Evolutionary conservation across 2,329 filamentous ascomycete species (phyloP).

Genomic region (Botryotinia convoluta): DNA sequence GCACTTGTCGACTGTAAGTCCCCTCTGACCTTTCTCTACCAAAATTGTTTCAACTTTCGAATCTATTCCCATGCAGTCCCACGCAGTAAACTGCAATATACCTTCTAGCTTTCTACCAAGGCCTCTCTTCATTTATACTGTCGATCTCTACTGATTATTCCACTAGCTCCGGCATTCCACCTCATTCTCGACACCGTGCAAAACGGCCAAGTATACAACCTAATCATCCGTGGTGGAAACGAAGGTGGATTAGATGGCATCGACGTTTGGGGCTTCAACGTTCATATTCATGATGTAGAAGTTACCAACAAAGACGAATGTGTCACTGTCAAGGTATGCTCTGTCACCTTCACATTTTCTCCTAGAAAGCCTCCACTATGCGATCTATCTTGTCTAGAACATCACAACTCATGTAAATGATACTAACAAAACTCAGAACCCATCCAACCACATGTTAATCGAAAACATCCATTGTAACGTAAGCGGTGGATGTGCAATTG

Average conservation of each 20-base stretch:
- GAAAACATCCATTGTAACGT: slow-evolving; percentile 62
- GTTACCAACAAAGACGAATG: slow-evolving; percentile 63
- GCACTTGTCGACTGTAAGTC: slow-evolving; percentile 27
- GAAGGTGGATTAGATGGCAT: slow-evolving; percentile 55
- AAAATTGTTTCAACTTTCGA: too few relatives aligned
- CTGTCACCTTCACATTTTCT: slow-evolving; percentile 25
- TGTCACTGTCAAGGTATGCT: slow-evolving; percentile 50
- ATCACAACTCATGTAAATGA: neutral
- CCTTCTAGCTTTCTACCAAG: neutral
- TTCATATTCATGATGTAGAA: slow-evolving; percentile 58
- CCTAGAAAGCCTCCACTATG: neutral
- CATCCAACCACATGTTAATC: slow-evolving; percentile 46
- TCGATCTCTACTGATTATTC: neutral
- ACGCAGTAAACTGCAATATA: neutral
- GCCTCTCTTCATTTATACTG: neutral
- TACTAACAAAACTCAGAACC: slow-evolving; percentile 30
- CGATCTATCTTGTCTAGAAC: neutral
- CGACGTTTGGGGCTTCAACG: slow-evolving; percentile 52
- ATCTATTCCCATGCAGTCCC: neutral
- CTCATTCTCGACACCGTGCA: slow-evolving; percentile 44
- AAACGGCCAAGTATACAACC: slow-evolving; percentile 55
- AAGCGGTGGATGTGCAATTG: slow-evolving; percentile 57
- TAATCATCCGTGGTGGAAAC: slow-evolving; percentile 53
- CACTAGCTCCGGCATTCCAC: slow-evolving; percentile 14
- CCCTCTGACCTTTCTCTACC: neutral